A percentile compares a stretch with the other conserved stretches of the same genome.
These are phyloP conservation scores for Erythrophleum fordii DNA, from an alignment of 306 rosid genomes.

Conservation along the genomic window DNA sequence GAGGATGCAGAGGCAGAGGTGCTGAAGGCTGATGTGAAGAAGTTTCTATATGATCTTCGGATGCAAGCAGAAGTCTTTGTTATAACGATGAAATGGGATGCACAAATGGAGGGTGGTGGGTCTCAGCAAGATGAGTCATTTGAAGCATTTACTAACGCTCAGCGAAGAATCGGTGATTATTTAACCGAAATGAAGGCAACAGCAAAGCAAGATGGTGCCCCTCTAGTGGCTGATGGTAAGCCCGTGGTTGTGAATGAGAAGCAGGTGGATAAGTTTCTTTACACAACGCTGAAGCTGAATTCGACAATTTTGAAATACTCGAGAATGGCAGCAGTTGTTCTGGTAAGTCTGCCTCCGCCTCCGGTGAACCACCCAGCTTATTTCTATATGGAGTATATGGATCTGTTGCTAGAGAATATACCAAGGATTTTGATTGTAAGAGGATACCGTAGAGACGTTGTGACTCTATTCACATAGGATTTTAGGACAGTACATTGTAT, in stretches of 20 bases:
- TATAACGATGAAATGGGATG: slow-evolving; percentile 86
- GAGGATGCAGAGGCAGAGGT: slow-evolving; percentile 92
- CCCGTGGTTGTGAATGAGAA: slow-evolving; percentile 77
- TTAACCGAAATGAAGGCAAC: slow-evolving; percentile 62
- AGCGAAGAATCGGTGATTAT: slow-evolving; percentile 68
- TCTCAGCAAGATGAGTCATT: slow-evolving; percentile 80
- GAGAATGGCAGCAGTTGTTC: slow-evolving; percentile 98
- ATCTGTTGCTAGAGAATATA: slow-evolving; percentile 93
- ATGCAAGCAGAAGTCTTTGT: slow-evolving; percentile 99
- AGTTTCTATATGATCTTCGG: slow-evolving; percentile 93
- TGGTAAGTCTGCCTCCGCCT: slow-evolving; percentile 96
- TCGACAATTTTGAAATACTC: slow-evolving; percentile 88
- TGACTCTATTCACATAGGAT: slow-evolving; percentile 86
- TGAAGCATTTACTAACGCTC: slow-evolving; percentile 74
- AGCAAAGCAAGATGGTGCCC: slow-evolving; percentile 64
- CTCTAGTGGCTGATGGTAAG: slow-evolving; percentile 90
- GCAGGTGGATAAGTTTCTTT: slow-evolving; percentile 92
- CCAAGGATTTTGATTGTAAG: slow-evolving; percentile 94
- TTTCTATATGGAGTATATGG: slow-evolving; percentile 99
- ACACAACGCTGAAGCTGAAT: slow-evolving; percentile 87
- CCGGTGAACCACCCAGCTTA: slow-evolving; percentile 87
- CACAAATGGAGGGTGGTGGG: slow-evolving; percentile 62
- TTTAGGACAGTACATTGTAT: slow-evolving; percentile 46
- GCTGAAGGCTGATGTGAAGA: slow-evolving; percentile 93
- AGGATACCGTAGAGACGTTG: slow-evolving; percentile 96